Percentiles rank a stretch among this genome's conserved stretches.
phyloP scores from a whole-genome alignment of 805 yeast species.

The Candida odintsovae region DNA sequence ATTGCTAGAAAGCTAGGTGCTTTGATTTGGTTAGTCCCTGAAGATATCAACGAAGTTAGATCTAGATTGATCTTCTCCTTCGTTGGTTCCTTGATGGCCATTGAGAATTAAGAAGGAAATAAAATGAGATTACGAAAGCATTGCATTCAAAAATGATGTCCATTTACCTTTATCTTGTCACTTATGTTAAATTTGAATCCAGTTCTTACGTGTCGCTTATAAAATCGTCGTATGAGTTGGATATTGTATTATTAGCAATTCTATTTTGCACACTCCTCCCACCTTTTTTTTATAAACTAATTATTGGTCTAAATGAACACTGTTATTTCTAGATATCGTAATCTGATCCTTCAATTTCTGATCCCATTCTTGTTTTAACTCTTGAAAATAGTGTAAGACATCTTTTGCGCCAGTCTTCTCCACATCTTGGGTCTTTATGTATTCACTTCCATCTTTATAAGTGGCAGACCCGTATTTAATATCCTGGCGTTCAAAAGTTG shows the following conservation, averaged over 20 bases:
- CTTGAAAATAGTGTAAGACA: constrained; percentile 58
- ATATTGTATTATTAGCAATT: not conserved
- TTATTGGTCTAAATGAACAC: not conserved
- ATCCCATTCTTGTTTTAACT: constrained; percentile 65
- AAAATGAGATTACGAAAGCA: no score
- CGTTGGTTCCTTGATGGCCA: constrained; percentile 90
- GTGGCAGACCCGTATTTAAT: constrained; percentile 73
- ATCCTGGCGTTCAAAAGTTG: constrained; percentile 39
- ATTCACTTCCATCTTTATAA: constrained; percentile 57
- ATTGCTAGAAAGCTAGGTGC: constrained; percentile 98
- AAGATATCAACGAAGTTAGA: constrained; percentile 95
- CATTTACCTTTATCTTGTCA: no score
- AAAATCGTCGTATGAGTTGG: no score
- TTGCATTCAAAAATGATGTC: no score
- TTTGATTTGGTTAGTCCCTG: constrained; percentile 99
- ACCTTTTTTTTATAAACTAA: not conserved
- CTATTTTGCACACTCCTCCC: not conserved
- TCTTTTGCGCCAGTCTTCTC: constrained; percentile 62
- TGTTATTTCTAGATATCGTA: constrained; percentile 26
- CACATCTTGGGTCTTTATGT: constrained; percentile 47
- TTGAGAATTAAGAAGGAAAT: constrained; percentile 25
- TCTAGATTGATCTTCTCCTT: constrained; percentile 89
- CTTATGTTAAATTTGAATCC: no score
- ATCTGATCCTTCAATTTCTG: constrained; percentile 69
- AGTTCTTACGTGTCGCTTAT: no score